Conservation (phyloP, 2,329 filamentous ascomycete genomes). For the Trichoderma koningii region DNA sequence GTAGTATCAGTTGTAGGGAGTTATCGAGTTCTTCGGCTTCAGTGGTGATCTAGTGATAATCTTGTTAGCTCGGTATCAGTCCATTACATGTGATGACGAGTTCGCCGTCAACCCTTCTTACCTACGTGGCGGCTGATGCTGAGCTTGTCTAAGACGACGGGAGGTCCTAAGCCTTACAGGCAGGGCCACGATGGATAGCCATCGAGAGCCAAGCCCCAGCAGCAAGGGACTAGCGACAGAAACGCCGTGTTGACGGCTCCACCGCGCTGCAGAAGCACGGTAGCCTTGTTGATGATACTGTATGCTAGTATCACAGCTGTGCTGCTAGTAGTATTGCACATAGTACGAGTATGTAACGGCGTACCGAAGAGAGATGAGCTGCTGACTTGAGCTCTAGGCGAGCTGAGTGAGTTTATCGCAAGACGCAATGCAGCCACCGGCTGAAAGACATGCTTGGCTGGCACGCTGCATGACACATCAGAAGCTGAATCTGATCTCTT, state of each 20-base stretch:
- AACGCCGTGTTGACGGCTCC: not conserved
- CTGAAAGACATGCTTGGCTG: not conserved
- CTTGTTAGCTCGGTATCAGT: too few species aligned
- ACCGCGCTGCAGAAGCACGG: not conserved
- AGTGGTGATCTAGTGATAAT: too few species aligned
- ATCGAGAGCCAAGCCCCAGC: conserved; percentile 7
- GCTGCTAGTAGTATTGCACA: too few species aligned
- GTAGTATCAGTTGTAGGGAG: too few species aligned
- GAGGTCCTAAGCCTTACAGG: conserved; percentile 7
- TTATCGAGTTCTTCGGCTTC: too few species aligned
- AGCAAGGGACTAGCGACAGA: not conserved
- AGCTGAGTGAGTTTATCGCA: not conserved
- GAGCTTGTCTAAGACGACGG: not conserved
- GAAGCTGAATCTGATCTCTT: not conserved
- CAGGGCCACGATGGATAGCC: not conserved
- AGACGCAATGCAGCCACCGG: not conserved
- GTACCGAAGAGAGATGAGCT: not conserved
- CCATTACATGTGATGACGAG: not conserved
- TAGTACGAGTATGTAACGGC: too few species aligned
- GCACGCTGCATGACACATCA: not conserved
- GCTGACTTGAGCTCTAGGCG: conserved; percentile 6
- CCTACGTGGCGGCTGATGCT: not conserved
- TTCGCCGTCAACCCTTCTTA: not conserved
- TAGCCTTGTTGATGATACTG: not conserved
- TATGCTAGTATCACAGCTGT: not conserved